phyloP scores from a whole-genome alignment of 2,329 filamentous ascomycete genomes.

The Arthroderma sp. region DNA sequence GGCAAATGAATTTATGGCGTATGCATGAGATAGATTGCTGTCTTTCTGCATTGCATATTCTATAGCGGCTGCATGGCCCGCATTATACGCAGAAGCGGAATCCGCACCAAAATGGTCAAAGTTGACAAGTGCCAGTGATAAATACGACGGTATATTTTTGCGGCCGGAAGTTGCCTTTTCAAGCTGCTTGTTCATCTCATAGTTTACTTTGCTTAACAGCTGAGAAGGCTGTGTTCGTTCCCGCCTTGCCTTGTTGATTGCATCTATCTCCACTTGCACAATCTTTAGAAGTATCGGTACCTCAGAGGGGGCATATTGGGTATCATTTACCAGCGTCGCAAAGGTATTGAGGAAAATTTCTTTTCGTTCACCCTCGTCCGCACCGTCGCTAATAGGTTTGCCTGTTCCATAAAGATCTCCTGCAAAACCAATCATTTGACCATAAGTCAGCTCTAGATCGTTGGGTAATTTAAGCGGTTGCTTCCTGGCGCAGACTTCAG shows the following conservation, averaged over 20 bases:
- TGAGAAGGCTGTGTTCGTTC: not conserved
- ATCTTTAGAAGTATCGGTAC: not conserved
- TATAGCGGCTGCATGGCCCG: constrained; percentile 1
- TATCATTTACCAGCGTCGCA: constrained; percentile 1
- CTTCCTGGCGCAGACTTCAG: not conserved
- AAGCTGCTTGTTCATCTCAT: not conserved
- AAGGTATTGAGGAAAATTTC: not conserved
- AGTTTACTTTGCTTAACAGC: not conserved
- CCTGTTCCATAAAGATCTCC: constrained; percentile 2
- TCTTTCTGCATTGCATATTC: constrained; percentile 1
- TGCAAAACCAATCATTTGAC: not conserved
- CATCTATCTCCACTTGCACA: constrained; percentile 1
- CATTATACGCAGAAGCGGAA: constrained; percentile 1
- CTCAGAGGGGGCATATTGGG: constrained; percentile 1
- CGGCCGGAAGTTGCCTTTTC: constrained; percentile 1
- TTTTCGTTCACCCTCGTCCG: not conserved
- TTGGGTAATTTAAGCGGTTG: constrained; percentile 1
- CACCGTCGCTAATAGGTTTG: constrained; percentile 2
- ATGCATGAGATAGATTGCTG: not conserved
- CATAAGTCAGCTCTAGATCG: constrained; percentile 2
- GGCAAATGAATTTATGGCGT: constrained; percentile 3
- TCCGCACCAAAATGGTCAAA: constrained; percentile 3
- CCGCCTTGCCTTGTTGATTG: not conserved
- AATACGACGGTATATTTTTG: not conserved
- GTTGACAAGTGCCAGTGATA: constrained; percentile 2